phyloP scores from a whole-genome alignment of 1,284 basidiomycete genomes.

The Anthracocystis panici-leucophaei region DNA sequence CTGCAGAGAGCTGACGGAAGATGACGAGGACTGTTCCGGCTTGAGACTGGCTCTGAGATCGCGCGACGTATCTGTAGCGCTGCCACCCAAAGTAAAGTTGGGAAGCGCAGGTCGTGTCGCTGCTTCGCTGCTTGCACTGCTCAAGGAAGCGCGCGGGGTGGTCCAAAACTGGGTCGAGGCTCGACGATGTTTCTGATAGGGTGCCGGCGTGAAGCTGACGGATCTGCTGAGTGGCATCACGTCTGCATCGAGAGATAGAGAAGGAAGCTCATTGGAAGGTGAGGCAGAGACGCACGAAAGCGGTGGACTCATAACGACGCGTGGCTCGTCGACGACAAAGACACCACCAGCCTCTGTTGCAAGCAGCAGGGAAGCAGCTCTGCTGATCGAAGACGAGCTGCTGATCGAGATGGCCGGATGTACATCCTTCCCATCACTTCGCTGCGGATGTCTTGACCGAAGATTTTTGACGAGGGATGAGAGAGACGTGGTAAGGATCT shows the following conservation, averaged over 20 bases:
- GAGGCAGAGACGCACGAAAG: conserved; percentile 42
- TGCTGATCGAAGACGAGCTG: conserved; percentile 25
- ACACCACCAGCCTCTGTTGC: conserved; percentile 35
- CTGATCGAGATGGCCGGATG: conserved; percentile 48
- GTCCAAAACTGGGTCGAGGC: conserved; percentile 49
- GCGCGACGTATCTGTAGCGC: not conserved
- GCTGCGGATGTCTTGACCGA: conserved; percentile 41
- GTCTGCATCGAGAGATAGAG: conserved; percentile 30
- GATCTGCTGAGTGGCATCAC: conserved; percentile 33
- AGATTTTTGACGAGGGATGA: conserved; percentile 37
- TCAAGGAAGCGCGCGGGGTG: conserved; percentile 29
- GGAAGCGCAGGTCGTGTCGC: conserved; percentile 17
- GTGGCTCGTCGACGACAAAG: conserved; percentile 43
- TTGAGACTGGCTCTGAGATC: conserved; percentile 27
- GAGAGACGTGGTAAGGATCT: conserved; percentile 46
- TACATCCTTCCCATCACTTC: conserved; percentile 43
- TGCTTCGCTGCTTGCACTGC: conserved; percentile 5
- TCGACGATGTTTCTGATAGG: conserved; percentile 38
- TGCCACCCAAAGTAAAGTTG: conserved; percentile 24
- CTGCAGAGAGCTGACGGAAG: conserved; percentile 26
- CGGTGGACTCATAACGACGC: conserved; percentile 46
- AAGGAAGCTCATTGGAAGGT: conserved; percentile 27
- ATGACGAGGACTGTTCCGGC: conserved; percentile 17
- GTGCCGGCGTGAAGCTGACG: conserved; percentile 32
- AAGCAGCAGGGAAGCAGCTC: conserved; percentile 43